Percentiles rank a stretch among this genome's conserved stretches.
Evolutionary conservation across 768 basidiomycete species (phyloP).

Genomic region (Aureoboletus auriporus): DNA sequence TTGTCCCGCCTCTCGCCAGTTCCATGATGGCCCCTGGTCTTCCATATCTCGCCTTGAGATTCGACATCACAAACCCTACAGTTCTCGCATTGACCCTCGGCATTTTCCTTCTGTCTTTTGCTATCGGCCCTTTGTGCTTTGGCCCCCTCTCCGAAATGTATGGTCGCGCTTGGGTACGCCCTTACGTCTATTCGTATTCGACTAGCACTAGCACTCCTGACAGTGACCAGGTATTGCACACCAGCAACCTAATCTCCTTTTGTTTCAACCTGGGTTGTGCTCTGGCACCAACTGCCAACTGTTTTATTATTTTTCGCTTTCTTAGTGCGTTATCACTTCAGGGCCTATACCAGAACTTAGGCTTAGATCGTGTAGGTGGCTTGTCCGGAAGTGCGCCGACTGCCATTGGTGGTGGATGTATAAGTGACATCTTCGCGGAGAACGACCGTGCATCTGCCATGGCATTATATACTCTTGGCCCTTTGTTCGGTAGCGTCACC

Average conservation of each 20-base stretch:
- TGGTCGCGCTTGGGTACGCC: conserved; percentile 60
- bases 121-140: conserved; percentile 60
- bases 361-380: conserved; percentile 41
- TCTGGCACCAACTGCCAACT: conserved; percentile 51
- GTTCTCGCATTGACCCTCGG: conserved; percentile 54
- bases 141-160: conserved; percentile 74
- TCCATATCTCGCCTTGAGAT: conserved; percentile 49
- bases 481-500: conserved; percentile 46
- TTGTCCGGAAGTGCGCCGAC: conserved; percentile 62
- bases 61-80: conserved; percentile 48
- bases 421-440: conserved; percentile 66
- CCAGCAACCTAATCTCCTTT: conserved; percentile 59
- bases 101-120: conserved; percentile 64
- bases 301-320: conserved; percentile 65
- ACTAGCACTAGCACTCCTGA: neutral
- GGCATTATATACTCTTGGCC: conserved; percentile 63
- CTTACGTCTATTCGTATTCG: neutral
- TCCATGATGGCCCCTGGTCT: conserved; percentile 73
- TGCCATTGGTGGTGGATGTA: conserved; percentile 57
- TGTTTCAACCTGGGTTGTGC: conserved; percentile 68
- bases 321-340: conserved; percentile 42
- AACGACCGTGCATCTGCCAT: conserved; percentile 64
- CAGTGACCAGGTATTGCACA: conserved; percentile 52
- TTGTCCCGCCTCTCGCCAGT: conserved; percentile 44
- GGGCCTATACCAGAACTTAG: neutral